These are phyloP conservation scores for Sugiyamaella castrensis DNA, from an alignment of 1,139 yeast genomes.

Conservation along the genomic window DNA sequence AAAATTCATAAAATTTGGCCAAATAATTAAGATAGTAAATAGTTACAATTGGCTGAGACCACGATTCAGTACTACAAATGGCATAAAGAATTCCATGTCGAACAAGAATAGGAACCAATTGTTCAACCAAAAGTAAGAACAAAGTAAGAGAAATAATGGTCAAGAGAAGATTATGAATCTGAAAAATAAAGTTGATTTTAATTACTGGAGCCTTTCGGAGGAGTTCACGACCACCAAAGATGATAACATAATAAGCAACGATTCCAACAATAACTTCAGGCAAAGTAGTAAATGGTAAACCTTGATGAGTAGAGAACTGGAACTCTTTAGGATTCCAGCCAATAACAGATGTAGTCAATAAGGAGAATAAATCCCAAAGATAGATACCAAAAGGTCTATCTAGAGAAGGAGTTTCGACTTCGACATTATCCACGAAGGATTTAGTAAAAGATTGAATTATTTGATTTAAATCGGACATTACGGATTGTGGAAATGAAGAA, in stretches of 20 bases:
- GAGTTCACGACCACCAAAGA: slow-evolving; percentile 76
- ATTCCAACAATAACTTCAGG: slow-evolving; percentile 62
- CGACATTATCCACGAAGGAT: slow-evolving; percentile 16
- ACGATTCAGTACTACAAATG: slow-evolving; percentile 74
- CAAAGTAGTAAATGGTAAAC: slow-evolving; percentile 43
- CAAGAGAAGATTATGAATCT: slow-evolving; percentile 75
- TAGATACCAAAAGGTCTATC: slow-evolving; percentile 87
- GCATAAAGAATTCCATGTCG: slow-evolving; percentile 81
- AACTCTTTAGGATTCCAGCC: slow-evolving; percentile 51
- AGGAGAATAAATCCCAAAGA: slow-evolving; percentile 82
- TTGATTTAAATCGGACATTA: slow-evolving; percentile 5
- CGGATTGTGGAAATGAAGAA: background rate
- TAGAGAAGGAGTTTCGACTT: slow-evolving; percentile 51
- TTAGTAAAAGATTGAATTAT: background rate
- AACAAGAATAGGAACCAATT: slow-evolving; percentile 75
- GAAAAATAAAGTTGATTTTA: slow-evolving; percentile 69
- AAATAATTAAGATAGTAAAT: slow-evolving; percentile 55
- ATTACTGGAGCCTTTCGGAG: slow-evolving; percentile 61
- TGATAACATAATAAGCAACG: slow-evolving; percentile 66
- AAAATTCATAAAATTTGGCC: slow-evolving; percentile 60
- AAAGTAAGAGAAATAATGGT: slow-evolving; percentile 68
- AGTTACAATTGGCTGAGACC: slow-evolving; percentile 81
- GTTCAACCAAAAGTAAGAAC: slow-evolving; percentile 73
- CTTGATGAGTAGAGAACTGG: slow-evolving; percentile 55
- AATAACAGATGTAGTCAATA: slow-evolving; percentile 7